A percentile compares a stretch with the other conserved stretches of the same genome.
These are phyloP conservation scores for Waltiozyma sp. DNA, from an alignment of 1,139 yeast genomes.

Conservation along the genomic window DNA sequence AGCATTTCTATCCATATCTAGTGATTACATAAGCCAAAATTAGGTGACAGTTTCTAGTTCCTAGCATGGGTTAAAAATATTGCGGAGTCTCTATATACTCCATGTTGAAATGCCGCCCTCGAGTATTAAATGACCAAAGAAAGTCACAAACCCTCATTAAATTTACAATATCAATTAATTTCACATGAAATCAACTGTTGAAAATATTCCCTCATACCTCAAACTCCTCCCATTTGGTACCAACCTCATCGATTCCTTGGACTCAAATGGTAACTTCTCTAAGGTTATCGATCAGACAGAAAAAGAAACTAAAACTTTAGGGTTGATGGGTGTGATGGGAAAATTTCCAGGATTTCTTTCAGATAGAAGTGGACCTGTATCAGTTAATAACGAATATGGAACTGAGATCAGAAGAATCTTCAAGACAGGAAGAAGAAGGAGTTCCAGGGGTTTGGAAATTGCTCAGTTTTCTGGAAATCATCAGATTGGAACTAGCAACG, in stretches of 20 bases:
- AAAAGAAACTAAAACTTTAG: neutral
- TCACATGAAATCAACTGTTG: too few species aligned
- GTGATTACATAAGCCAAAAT: too few species aligned
- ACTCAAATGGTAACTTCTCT: too few species aligned
- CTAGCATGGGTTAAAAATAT: too few species aligned
- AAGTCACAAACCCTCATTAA: too few species aligned
- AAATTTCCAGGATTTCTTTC: neutral
- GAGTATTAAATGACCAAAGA: too few species aligned
- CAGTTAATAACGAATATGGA: neutral
- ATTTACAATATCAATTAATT: too few species aligned
- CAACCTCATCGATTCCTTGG: neutral
- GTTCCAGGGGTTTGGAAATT: neutral
- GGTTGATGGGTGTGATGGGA: neutral
- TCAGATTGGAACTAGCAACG: slow-evolving; percentile 5
- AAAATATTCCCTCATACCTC: too few species aligned
- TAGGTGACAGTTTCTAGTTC: too few species aligned
- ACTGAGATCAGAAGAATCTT: neutral
- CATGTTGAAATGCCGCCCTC: too few species aligned
- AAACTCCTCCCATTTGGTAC: slow-evolving; percentile 7
- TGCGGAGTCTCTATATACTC: too few species aligned
- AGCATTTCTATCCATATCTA: too few species aligned
- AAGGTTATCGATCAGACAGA: neutral
- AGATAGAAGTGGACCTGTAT: neutral
- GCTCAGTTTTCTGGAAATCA: slow-evolving; percentile 9
- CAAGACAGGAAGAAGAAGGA: neutral